Percentiles rank a stretch among this genome's conserved stretches.
phyloP scores from a whole-genome alignment of 176 grass and related monocot genomes.

The Cenchrus purpureus region DNA sequence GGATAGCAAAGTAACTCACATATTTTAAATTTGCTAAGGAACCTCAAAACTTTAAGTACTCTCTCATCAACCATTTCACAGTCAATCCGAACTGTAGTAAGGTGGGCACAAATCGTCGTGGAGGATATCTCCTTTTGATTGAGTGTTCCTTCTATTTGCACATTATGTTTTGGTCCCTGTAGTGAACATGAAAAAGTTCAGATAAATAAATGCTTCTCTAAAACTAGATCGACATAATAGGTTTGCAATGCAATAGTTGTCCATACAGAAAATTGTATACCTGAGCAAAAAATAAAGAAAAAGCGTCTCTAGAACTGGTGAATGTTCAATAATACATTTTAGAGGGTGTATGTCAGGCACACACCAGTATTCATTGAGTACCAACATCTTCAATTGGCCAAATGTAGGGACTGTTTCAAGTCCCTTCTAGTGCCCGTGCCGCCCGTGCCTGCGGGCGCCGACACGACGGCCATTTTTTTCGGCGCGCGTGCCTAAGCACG shows the following conservation, averaged over 20 bases:
- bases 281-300: neutral
- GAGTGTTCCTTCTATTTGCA: neutral
- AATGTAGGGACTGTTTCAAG: slow-evolving; percentile 27
- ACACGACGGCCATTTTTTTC: too few relatives aligned
- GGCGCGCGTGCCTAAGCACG: too few relatives aligned
- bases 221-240: neutral
- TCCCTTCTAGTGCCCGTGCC: too few relatives aligned
- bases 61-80: slow-evolving; percentile 6
- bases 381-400: neutral
- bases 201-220: neutral
- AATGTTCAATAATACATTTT: slow-evolving; percentile 21
- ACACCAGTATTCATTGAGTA: neutral
- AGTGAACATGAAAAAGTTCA: neutral
- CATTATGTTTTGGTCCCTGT: neutral
- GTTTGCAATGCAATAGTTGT: neutral
- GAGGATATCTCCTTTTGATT: neutral
- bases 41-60: too few relatives aligned
- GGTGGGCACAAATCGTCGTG: slow-evolving; percentile 10
- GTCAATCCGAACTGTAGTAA: neutral
- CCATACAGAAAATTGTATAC: neutral
- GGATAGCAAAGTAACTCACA: too few relatives aligned
- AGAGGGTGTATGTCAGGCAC: neutral
- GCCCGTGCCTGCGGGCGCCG: too few relatives aligned
- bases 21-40: too few relatives aligned
- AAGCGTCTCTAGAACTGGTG: slow-evolving; percentile 30